These are phyloP conservation scores for Kalmusia sp. DNA, from an alignment of 2,329 filamentous ascomycete species.

Conservation along the genomic window DNA sequence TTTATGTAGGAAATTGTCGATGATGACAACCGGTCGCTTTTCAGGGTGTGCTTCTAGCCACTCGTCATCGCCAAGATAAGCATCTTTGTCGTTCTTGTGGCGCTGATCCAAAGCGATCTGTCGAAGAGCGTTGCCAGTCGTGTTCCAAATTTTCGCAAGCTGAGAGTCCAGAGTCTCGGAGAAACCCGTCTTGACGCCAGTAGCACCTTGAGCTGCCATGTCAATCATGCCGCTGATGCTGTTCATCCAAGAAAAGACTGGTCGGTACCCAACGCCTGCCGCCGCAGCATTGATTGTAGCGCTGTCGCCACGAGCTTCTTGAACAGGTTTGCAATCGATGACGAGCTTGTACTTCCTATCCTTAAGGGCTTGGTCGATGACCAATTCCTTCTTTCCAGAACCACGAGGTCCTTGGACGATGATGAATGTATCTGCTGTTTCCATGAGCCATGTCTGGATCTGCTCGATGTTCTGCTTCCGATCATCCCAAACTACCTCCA, in stretches of 20 bases:
- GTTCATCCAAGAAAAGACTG: conserved; percentile 96
- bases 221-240: conserved; percentile 92
- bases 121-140: conserved; percentile 79
- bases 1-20: conserved; percentile 91
- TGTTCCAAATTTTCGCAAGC: conserved; percentile 86
- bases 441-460: conserved; percentile 83
- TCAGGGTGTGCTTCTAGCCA: conserved; percentile 92
- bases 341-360: conserved; percentile 79
- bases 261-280: conserved; percentile 83
- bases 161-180: conserved; percentile 92
- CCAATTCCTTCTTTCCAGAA: conserved; percentile 87
- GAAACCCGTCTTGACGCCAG: conserved; percentile 92
- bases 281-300: conserved; percentile 85
- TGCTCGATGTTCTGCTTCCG: conserved; percentile 82
- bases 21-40: conserved; percentile 79
- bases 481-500: conserved; percentile 87
- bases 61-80: conserved; percentile 77
- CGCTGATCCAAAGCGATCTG: conserved; percentile 75
- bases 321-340: conserved; percentile 91
- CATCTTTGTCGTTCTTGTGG: conserved; percentile 76
- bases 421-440: conserved; percentile 89
- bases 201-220: conserved; percentile 90
- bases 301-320: conserved; percentile 87
- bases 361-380: conserved; percentile 82
- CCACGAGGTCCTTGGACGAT: conserved; percentile 92